Percentiles rank a stretch among this genome's conserved stretches.
Evolutionary conservation across 768 basidiomycete genomes (phyloP).

Genomic region (Saitozyma sp.): DNA sequence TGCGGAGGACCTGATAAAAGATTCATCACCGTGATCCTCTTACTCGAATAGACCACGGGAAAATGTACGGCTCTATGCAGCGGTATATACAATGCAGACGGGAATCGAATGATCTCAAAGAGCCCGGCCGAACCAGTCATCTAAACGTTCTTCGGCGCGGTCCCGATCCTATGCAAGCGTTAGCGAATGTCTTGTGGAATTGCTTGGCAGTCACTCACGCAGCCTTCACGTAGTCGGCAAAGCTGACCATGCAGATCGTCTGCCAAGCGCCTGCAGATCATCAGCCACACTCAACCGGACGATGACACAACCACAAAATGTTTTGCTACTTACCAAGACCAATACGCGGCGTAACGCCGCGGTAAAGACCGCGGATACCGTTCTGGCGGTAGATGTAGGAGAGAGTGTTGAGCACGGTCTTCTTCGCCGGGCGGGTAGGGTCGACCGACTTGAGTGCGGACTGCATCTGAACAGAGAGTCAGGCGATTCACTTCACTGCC

Average conservation of each 20-base stretch:
- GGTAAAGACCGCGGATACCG: conserved; percentile 92
- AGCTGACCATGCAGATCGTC: conserved; percentile 91
- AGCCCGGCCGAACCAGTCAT: background rate
- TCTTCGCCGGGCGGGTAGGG: conserved; percentile 77
- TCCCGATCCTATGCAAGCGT: background rate
- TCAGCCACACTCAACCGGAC: background rate
- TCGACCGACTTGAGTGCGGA: conserved; percentile 85
- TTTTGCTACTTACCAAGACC: conserved; percentile 65
- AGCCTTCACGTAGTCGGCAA: conserved; percentile 91
- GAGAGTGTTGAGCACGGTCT: conserved; percentile 87
- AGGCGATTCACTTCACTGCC: conserved; percentile 2
- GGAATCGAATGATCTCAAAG: background rate
- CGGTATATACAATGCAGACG: background rate
- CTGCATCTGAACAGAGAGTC: conserved; percentile 73
- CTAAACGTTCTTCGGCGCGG: background rate
- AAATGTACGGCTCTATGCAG: background rate
- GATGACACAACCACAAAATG: too few species aligned
- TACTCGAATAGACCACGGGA: too few species aligned
- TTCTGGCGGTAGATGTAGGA: conserved; percentile 95
- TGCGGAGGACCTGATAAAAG: too few species aligned
- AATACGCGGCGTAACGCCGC: conserved; percentile 95
- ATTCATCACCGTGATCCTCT: too few species aligned
- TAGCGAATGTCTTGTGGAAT: background rate
- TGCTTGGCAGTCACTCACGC: conserved; percentile 34
- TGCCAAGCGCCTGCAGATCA: conserved; percentile 35